These are phyloP conservation scores for Rhizoclosmatium globosum DNA, from an alignment of 192 early-diverging fungal genomes.

Conservation along the genomic window DNA sequence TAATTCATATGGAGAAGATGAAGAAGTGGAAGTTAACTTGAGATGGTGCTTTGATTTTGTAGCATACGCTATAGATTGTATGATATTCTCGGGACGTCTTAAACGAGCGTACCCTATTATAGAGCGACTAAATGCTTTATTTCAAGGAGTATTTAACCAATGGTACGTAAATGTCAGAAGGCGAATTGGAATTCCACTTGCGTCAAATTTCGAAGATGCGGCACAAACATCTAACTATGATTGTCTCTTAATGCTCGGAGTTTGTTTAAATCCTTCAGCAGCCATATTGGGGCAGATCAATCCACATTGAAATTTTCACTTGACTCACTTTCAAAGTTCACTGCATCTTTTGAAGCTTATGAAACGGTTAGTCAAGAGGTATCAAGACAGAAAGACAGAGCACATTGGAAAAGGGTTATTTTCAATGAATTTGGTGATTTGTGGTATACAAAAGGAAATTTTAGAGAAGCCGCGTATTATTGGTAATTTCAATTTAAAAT, in stretches of 20 bases:
- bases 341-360: slow-evolving; percentile 29
- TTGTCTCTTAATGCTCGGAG: not conserved
- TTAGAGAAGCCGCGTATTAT: slow-evolving; percentile 13
- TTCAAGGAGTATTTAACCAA: slow-evolving; percentile 12
- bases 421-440: slow-evolving; percentile 36
- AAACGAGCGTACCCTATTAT: not conserved
- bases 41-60: slow-evolving; percentile 13
- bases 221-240: not conserved
- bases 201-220: too few species aligned
- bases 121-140: slow-evolving; percentile 7
- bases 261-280: not conserved
- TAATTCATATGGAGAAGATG: slow-evolving; percentile 10
- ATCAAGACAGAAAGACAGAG: not conserved
- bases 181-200: too few species aligned
- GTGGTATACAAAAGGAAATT: slow-evolving; percentile 26
- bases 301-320: not conserved
- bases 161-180: not conserved
- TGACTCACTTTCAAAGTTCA: not conserved
- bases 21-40: not conserved
- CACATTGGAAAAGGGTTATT: not conserved
- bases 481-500: slow-evolving; percentile 8
- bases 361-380: not conserved
- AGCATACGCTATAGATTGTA: slow-evolving; percentile 13
- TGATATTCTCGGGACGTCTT: not conserved
- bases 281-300: not conserved